Conservation (phyloP, 1,284 basidiomycete genomes). For the Leccinum holopus region DNA sequence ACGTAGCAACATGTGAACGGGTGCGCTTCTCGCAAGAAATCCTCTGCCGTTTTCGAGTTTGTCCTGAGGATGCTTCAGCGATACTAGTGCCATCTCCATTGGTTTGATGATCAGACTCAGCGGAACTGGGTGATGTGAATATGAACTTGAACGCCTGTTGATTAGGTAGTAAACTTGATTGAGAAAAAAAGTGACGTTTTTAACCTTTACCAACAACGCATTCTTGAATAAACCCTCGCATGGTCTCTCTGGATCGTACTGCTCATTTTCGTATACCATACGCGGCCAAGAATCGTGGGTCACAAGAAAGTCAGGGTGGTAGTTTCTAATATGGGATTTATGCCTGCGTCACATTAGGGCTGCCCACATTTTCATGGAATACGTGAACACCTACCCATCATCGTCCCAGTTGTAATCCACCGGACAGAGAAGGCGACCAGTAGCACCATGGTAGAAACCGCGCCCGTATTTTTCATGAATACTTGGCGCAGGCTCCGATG, state of each 20-base stretch:
- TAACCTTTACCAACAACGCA: not conserved
- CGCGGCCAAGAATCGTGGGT: not conserved
- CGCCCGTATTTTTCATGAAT: not conserved
- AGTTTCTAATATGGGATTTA: not conserved
- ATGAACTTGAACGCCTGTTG: not conserved
- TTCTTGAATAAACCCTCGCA: not conserved
- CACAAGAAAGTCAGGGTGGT: not conserved
- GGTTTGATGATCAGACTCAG: not conserved
- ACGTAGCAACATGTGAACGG: constrained; percentile 21
- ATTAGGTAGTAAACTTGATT: not conserved
- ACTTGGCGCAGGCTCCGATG: not conserved
- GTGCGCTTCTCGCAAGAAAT: not conserved
- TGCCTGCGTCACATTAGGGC: not conserved
- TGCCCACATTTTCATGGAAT: not conserved
- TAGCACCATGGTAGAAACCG: not conserved
- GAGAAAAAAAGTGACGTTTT: not conserved
- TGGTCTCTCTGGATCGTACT: not conserved
- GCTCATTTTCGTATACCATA: not conserved
- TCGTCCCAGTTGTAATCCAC: not conserved
- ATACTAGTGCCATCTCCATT: not conserved
- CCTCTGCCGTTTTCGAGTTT: not conserved
- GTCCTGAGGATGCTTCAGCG: too few species aligned
- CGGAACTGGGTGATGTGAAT: not conserved
- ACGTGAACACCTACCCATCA: not conserved
- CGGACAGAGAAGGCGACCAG: not conserved